Conservation (phyloP, 2,329 filamentous ascomycete species). For the Alternaria triticimaculans region DNA sequence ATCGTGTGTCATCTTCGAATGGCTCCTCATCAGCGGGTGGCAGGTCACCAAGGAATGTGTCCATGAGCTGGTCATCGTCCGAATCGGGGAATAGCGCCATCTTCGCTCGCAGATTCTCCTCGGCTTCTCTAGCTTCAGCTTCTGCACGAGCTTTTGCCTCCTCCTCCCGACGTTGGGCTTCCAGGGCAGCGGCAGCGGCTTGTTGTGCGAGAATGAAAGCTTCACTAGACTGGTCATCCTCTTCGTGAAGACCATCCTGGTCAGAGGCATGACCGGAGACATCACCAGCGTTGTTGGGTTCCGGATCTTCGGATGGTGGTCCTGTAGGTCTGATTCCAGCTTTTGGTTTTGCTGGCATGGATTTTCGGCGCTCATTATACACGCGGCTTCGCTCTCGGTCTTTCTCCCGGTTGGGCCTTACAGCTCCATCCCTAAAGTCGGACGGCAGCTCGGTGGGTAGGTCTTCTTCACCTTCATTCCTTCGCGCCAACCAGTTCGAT, state of each 20-base stretch:
- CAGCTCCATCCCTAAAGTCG: conserved; percentile 48
- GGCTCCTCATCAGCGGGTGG: conserved; percentile 30
- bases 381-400: conserved; percentile 29
- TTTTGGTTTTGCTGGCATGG: conserved; percentile 31
- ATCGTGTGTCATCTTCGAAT: conserved; percentile 10
- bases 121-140: conserved; percentile 35
- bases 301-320: conserved; percentile 30
- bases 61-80: conserved; percentile 33
- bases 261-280: conserved; percentile 35
- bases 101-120: conserved; percentile 46
- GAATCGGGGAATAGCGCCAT: conserved; percentile 42
- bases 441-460: conserved; percentile 53
- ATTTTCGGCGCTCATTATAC: conserved; percentile 34
- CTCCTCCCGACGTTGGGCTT: conserved; percentile 31
- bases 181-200: conserved; percentile 32
- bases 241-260: conserved; percentile 36
- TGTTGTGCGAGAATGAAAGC: conserved; percentile 34
- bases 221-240: conserved; percentile 37
- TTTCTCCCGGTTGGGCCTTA: conserved; percentile 37
- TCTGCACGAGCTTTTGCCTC: conserved; percentile 26
- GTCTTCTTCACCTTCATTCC: conserved; percentile 51
- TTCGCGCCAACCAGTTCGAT: conserved; percentile 53
- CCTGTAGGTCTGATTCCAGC: conserved; percentile 36
- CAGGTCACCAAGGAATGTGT: conserved; percentile 37
- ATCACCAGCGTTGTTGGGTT: conserved; percentile 35